Percentiles rank a stretch among this genome's conserved stretches.
Conservation (phyloP, 2,329 filamentous ascomycete genomes). For the Colletotrichum noveboracense region DNA sequence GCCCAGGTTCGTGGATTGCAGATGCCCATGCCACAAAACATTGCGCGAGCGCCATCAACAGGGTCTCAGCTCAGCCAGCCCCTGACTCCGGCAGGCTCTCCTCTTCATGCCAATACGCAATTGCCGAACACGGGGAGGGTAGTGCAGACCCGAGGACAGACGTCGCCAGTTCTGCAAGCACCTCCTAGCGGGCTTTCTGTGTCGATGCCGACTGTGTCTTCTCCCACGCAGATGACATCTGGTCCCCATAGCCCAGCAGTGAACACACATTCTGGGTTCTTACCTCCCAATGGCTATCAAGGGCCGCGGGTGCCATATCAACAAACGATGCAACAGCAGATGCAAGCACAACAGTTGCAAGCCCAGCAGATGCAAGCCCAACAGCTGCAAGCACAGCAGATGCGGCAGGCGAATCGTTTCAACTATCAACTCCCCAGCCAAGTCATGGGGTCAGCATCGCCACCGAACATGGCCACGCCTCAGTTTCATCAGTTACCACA, state of each 20-base stretch:
- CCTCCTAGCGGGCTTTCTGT: constrained; percentile 4
- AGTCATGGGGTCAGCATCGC: neutral
- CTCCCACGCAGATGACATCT: neutral
- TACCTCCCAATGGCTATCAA: neutral
- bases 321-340: neutral
- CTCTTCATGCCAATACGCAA: neutral
- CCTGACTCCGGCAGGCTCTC: constrained; percentile 7
- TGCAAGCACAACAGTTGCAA: neutral
- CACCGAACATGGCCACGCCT: neutral
- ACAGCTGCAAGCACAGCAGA: neutral
- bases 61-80: neutral
- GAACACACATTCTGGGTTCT: neutral
- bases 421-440: neutral
- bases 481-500: neutral
- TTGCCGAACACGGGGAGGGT: neutral
- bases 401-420: neutral
- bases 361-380: neutral
- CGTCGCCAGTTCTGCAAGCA: constrained; percentile 5
- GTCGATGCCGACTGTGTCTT: neutral
- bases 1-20: neutral
- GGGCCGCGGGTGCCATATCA: neutral
- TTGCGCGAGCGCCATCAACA: neutral
- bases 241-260: neutral
- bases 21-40: neutral
- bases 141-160: neutral